Base-by-base conservation (phyloP, 257 asterid genomes). In the Apocynum venetum region DNA sequence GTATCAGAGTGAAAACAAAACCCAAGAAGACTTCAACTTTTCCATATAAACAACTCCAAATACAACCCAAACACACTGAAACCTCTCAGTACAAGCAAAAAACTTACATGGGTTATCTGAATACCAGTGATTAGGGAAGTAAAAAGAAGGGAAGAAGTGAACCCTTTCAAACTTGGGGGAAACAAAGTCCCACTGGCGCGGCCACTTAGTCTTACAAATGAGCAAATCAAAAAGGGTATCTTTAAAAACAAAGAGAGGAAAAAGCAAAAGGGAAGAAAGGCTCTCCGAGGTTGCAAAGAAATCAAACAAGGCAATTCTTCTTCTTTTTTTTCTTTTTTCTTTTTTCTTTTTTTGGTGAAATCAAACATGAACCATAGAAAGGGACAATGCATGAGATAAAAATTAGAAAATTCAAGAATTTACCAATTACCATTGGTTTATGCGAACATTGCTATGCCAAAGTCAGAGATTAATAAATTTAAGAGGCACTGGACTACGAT, bases 101-200 rank as follows among this genome's bases (percentile, higher is more conserved):
- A 76, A 66, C 71, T 74, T 56, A 79, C 79, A 53, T 14, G 70
- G 75, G 79, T 52, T 52, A 11, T 78, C 25, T 48, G 48, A 57
- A 10, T 8, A 51, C n/a, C 10, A 55, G 14, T 7, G 40, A 0
- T 36, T 14, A 2, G 3, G 10, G 38, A 46, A 43, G 35, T 31
- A 35, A n/a, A 20, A 57, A 6, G 12, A 20, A 31, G 25, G 20
- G 73, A 6, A n/a, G 1, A 60, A 44, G 35, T 19, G 70, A 71
- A 78, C 46, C 36, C 35, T 20, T 53, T 67, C 40, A 69, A 63
- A 52, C 1, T 11, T 6, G 4, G 35, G 6, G 55, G 40, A 35
- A 44, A 41, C 0, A 35, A 25, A 48, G 51, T 17, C 36, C 66
- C 64, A 48, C n/a, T 17, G 55, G 74, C 73, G 57, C 56, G 63